A percentile compares a stretch with the other conserved stretches of the same genome.
Conservation (phyloP, 2,329 filamentous ascomycete genomes). For the Penicillium sclerotigenum region DNA sequence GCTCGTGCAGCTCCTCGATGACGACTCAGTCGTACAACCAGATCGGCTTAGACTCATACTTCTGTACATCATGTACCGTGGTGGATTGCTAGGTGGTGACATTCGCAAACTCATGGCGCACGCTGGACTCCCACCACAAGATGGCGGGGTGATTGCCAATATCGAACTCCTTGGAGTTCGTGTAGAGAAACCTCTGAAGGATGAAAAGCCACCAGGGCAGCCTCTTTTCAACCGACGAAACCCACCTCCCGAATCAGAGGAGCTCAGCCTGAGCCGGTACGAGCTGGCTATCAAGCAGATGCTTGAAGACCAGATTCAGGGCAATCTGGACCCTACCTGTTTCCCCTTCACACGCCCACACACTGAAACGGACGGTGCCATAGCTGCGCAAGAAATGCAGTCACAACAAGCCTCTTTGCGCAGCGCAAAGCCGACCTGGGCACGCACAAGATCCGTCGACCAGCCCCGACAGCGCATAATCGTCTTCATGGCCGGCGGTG, state of each 20-base stretch:
- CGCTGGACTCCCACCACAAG: slow-evolving; percentile 69
- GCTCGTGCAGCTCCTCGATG: slow-evolving; percentile 82
- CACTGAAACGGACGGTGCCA: slow-evolving; percentile 45
- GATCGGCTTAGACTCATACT: slow-evolving; percentile 83
- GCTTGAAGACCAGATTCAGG: slow-evolving; percentile 69
- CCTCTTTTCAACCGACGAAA: slow-evolving; percentile 71
- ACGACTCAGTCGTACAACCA: slow-evolving; percentile 65
- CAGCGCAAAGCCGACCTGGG: slow-evolving; percentile 93
- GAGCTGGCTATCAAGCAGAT: slow-evolving; percentile 78
- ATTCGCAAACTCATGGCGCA: slow-evolving; percentile 81
- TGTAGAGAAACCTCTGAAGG: slow-evolving; percentile 71
- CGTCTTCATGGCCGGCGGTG: slow-evolving; percentile 91
- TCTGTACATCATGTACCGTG: slow-evolving; percentile 80
- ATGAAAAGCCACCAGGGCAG: slow-evolving; percentile 61
- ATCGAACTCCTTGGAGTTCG: slow-evolving; percentile 78
- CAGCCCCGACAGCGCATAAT: slow-evolving; percentile 90
- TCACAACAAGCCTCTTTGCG: slow-evolving; percentile 70
- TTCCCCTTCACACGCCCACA: slow-evolving; percentile 75
- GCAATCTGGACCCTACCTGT: slow-evolving; percentile 61
- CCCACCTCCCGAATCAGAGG: slow-evolving; percentile 60
- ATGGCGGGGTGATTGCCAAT: slow-evolving; percentile 69
- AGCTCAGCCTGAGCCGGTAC: slow-evolving; percentile 82
- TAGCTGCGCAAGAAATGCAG: slow-evolving; percentile 49
- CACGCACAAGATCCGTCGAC: slow-evolving; percentile 68
- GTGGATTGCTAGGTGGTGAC: slow-evolving; percentile 80